A percentile compares a stretch with the other conserved stretches of the same genome.
Evolutionary conservation across 2,329 filamentous ascomycete species (phyloP).

Genomic region (Chrysoporthe austroafricana): DNA sequence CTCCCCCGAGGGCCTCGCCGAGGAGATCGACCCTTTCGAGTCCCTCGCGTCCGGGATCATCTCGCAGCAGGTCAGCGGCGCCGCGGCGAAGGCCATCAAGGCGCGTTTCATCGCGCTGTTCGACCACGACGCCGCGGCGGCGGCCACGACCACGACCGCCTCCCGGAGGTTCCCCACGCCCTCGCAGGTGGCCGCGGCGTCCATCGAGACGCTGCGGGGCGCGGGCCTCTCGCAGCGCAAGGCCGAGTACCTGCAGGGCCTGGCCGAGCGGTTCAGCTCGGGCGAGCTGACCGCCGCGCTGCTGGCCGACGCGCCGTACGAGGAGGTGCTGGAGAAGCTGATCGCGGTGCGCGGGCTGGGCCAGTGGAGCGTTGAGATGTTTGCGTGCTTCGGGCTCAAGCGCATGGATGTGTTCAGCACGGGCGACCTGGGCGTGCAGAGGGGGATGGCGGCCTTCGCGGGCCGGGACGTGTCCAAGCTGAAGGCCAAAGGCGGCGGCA

Average conservation of each 20-base stretch:
- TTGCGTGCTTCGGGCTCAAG: constrained; percentile 94
- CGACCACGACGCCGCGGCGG: constrained; percentile 41
- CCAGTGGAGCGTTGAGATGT: constrained; percentile 96
- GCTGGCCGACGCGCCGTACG: constrained; percentile 79
- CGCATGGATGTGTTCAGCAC: constrained; percentile 91
- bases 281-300: constrained; percentile 78
- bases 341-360: constrained; percentile 87
- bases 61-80: constrained; percentile 93
- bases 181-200: constrained; percentile 66
- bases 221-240: constrained; percentile 93
- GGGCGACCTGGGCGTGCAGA: constrained; percentile 90
- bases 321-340: constrained; percentile 80
- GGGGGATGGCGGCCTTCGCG: constrained; percentile 87
- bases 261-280: constrained; percentile 77
- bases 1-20: constrained; percentile 77
- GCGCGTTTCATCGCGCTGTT: constrained; percentile 82
- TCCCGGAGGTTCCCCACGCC: constrained; percentile 71
- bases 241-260: constrained; percentile 88
- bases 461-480: constrained; percentile 84
- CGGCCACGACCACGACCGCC: constrained; percentile 23
- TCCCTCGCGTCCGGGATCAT: constrained; percentile 86
- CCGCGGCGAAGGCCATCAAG: constrained; percentile 88
- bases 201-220: constrained; percentile 72
- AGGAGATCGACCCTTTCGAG: constrained; percentile 87
- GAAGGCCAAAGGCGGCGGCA: constrained; percentile 71